Conservation (phyloP, 495 filamentous ascomycete genomes). For the Cercophora scortea region DNA sequence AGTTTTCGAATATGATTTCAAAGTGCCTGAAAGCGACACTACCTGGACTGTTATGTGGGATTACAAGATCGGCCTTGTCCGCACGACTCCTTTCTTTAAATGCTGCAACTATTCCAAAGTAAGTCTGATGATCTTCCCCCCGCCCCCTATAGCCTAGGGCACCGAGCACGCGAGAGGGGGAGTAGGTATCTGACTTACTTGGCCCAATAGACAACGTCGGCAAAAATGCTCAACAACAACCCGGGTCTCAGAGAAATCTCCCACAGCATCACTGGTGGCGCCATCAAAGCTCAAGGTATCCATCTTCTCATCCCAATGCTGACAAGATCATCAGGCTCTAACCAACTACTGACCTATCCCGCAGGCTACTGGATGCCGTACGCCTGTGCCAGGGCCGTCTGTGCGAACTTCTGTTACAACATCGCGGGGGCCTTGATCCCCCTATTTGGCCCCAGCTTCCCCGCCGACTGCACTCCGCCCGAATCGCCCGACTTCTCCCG, state of each 20-base stretch:
- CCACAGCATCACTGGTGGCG: slow-evolving; percentile 90
- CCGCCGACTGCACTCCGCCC: slow-evolving; percentile 57
- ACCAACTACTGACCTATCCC: not conserved
- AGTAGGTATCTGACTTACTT: not conserved
- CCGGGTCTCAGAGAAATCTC: slow-evolving; percentile 76
- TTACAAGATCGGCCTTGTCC: slow-evolving; percentile 89
- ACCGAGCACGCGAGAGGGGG: not conserved
- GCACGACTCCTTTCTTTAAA: slow-evolving; percentile 93
- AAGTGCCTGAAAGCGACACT: slow-evolving; percentile 55
- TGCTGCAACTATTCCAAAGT: slow-evolving; percentile 83
- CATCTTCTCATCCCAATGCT: not conserved
- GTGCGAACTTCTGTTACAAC: slow-evolving; percentile 76
- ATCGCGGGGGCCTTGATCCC: slow-evolving; percentile 82
- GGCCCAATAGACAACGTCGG: slow-evolving; percentile 63
- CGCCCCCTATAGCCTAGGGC: not conserved
- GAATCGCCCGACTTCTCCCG: slow-evolving; percentile 48
- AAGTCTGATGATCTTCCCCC: slow-evolving; percentile 3
- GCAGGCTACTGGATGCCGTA: slow-evolving; percentile 97
- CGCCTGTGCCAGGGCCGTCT: slow-evolving; percentile 70
- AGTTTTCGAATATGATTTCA: slow-evolving; percentile 94
- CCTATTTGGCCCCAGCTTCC: slow-evolving; percentile 78
- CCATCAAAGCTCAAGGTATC: slow-evolving; percentile 81
- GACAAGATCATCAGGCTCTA: not conserved
- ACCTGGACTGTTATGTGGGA: slow-evolving; percentile 88
- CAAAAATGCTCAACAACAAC: slow-evolving; percentile 71